Evolutionary conservation across 495 filamentous ascomycete genomes (phyloP).

Genomic region (Durotheca rogersii): DNA sequence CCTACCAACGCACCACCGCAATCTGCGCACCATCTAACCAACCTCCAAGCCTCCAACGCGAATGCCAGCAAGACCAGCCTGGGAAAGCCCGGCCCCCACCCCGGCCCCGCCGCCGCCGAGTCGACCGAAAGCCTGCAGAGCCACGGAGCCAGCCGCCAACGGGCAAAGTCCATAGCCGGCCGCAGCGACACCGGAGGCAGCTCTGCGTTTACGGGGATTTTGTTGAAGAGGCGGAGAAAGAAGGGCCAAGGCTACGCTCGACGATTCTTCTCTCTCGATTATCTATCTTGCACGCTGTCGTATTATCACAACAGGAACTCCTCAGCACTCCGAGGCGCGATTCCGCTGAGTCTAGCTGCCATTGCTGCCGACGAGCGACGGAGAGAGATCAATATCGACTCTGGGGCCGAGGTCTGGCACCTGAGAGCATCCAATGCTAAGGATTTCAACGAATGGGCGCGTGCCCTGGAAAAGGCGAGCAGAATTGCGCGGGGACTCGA

Average conservation of each 20-base stretch:
- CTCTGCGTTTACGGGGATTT: slow-evolving; percentile 66
- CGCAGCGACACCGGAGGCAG: slow-evolving; percentile 39
- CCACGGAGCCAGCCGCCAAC: slow-evolving; percentile 34
- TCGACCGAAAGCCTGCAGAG: slow-evolving; percentile 60
- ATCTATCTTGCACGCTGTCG: slow-evolving; percentile 82
- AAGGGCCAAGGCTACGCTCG: slow-evolving; percentile 89
- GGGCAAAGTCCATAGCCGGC: slow-evolving; percentile 34
- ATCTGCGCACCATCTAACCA: slow-evolving; percentile 67
- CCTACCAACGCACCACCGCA: slow-evolving; percentile 82
- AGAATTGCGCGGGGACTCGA: slow-evolving; percentile 52
- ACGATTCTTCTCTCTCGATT: slow-evolving; percentile 93
- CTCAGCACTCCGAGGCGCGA: slow-evolving; percentile 83
- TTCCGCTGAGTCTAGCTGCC: slow-evolving; percentile 86
- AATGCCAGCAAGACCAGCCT: slow-evolving; percentile 53
- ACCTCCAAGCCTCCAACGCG: slow-evolving; percentile 48
- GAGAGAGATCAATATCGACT: slow-evolving; percentile 93
- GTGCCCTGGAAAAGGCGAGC: slow-evolving; percentile 78
- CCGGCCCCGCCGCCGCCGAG: slow-evolving; percentile 45
- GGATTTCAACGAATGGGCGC: slow-evolving; percentile 85
- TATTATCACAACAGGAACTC: slow-evolving; percentile 95
- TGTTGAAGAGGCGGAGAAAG: slow-evolving; percentile 89
- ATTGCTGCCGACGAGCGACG: slow-evolving; percentile 83
- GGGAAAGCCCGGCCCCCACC: slow-evolving; percentile 42
- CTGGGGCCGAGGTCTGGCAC: slow-evolving; percentile 96
- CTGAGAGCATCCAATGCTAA: slow-evolving; percentile 76